Evolutionary conservation across 805 yeast species (phyloP).

Genomic region (Grigorovia humatica): DNA sequence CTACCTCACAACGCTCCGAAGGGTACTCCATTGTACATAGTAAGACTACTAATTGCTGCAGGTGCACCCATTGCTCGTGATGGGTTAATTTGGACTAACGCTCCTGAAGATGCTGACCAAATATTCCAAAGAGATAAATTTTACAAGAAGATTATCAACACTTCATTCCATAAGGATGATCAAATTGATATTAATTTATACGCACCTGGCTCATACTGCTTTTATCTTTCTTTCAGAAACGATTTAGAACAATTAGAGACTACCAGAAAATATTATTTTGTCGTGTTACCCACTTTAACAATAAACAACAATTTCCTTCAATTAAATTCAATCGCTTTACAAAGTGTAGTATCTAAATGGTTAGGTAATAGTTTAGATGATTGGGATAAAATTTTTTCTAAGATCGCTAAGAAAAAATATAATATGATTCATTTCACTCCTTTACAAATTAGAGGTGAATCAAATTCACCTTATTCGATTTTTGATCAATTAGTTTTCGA

Average conservation of each 20-base stretch:
- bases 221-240: conserved; percentile 50
- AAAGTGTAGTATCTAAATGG: conserved; percentile 86
- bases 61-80: conserved; percentile 62
- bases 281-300: conserved; percentile 63
- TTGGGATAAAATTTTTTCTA: conserved; percentile 60
- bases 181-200: conserved; percentile 50
- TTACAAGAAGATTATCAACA: conserved; percentile 38
- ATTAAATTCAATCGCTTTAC: conserved; percentile 69
- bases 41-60: conserved; percentile 61
- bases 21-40: conserved; percentile 37
- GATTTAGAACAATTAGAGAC: conserved; percentile 30
- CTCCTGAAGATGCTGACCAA: conserved; percentile 38
- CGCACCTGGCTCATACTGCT: conserved; percentile 72
- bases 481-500: conserved; percentile 78
- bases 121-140: conserved; percentile 49
- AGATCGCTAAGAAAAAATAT: conserved; percentile 66
- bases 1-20: conserved; percentile 26
- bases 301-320: conserved; percentile 48
- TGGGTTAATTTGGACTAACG: conserved; percentile 66
- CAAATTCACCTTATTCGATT: conserved; percentile 89
- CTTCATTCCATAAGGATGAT: conserved; percentile 57
- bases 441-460: conserved; percentile 76
- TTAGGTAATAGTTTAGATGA: conserved; percentile 63
- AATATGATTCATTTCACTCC: conserved; percentile 97
- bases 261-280: conserved; percentile 59